Percentiles rank a stretch among this genome's conserved stretches.
Conservation (phyloP, 345 rosid species). For the Firmiana major region DNA sequence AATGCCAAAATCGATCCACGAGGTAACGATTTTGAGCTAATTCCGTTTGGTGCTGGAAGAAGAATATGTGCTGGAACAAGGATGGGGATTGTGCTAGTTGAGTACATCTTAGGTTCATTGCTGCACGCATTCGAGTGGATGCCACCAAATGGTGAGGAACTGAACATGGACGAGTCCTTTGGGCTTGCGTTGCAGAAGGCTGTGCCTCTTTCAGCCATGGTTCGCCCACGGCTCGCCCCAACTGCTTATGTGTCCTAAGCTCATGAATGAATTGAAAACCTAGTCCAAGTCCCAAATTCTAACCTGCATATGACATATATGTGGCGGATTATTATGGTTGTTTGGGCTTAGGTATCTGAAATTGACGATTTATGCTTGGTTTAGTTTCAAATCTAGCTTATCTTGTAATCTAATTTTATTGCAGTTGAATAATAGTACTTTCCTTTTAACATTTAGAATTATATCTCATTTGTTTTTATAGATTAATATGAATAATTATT, state of each 20-base stretch:
- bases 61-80: slow-evolving; percentile 58
- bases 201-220: slow-evolving; percentile 46
- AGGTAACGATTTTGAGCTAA: slow-evolving; percentile 49
- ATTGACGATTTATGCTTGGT: not conserved
- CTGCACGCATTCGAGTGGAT: slow-evolving; percentile 59
- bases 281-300: not conserved
- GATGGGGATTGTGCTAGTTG: slow-evolving; percentile 49
- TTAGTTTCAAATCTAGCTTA: not conserved
- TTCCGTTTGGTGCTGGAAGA: slow-evolving; percentile 54
- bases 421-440: not conserved
- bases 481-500: too few species aligned
- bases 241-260: slow-evolving; percentile 29
- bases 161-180: slow-evolving; percentile 56
- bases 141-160: slow-evolving; percentile 26
- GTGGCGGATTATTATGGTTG: not conserved
- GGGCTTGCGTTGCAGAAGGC: slow-evolving; percentile 58
- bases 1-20: slow-evolving; percentile 33
- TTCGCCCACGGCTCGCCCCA: slow-evolving; percentile 38
- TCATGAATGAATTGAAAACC: too few species aligned
- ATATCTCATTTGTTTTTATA: too few species aligned
- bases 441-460: not conserved
- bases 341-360: not conserved
- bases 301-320: not conserved
- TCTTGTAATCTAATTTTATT: not conserved
- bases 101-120: slow-evolving; percentile 47